Evolutionary conservation across 1,139 yeast genomes (phyloP), one percentile per base, ranked within the genome.

Genomic region (Yamadazyma kanchanaburiensis): DNA sequence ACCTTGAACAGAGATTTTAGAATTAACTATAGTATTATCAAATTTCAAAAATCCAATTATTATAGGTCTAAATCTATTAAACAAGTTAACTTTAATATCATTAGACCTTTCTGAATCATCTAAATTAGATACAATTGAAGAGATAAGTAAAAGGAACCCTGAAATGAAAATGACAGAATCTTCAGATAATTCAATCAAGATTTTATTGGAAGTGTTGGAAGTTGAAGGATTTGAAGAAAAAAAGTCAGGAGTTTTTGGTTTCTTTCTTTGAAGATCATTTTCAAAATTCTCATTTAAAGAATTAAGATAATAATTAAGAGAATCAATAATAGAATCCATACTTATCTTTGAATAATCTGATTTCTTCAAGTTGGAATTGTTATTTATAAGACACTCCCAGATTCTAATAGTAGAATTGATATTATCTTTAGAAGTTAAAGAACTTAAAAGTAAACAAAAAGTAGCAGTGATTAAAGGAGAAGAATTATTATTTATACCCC

Each of bases 381-480:
- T 58, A 30, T 59, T 61, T 10, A 57, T 51, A 34, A 68, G 52
- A 14, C 64, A 51, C 21, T 66, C 74, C 70, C 72, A 68, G 2
- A 68, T 53, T 35, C 49, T 58, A 5, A 27, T 39, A 19, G 45
- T 39, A 12, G 55, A 48, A 2, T 86, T 70, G 32, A 74, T 72
- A 10, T 65, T 68, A 2, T 66, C 64, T n/a, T 82, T 86, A 12
- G 72, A 70, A 0, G 91, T 66, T 25, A 91, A 63, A 4, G 94
- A 80, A 2, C 94, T 80, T 32, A 91, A 61, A 68, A 91, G 71
- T 35, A 86, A 68, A 41, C 91, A 79, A 46, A 82, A 88, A 0
- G 95, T 74, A 0, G 97, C 82, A 28, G 87, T 75, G 63, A 89
- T 87, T 32, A 88, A 64, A 5, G 94, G 81, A 10, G 91, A 85